phyloP scores from a whole-genome alignment of 2,329 filamentous ascomycete species.

The Colletotrichum destructivum region DNA sequence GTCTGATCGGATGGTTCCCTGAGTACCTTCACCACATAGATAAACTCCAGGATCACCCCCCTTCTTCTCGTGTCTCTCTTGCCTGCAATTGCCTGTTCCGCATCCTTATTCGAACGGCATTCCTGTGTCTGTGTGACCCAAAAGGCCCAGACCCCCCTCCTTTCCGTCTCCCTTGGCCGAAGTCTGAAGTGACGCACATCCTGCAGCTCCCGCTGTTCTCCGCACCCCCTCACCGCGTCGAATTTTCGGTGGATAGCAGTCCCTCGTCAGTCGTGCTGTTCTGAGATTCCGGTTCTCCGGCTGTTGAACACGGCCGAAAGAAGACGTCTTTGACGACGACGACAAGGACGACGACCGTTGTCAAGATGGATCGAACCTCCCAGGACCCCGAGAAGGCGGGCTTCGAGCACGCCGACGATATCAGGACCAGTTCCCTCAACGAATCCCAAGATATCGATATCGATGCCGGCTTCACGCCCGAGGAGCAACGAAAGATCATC shows the following conservation, averaged over 20 bases:
- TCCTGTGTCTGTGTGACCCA: not conserved
- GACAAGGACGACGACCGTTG: not conserved
- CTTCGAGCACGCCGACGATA: slow-evolving; percentile 40
- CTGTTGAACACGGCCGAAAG: not conserved
- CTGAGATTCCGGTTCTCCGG: not conserved
- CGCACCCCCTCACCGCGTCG: not conserved
- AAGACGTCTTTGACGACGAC: not conserved
- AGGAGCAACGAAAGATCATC: slow-evolving; percentile 78
- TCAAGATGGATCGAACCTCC: slow-evolving; percentile 25
- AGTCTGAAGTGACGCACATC: slow-evolving; percentile 26
- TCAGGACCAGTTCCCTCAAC: slow-evolving; percentile 29
- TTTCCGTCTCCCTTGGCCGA: slow-evolving; percentile 1
- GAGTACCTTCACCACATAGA: slow-evolving; percentile 10
- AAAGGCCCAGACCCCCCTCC: not conserved
- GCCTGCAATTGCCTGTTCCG: not conserved
- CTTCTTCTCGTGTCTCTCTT: not conserved
- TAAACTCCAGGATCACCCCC: not conserved
- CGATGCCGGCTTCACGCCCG: slow-evolving; percentile 66
- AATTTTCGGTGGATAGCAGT: not conserved
- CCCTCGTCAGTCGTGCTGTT: not conserved
- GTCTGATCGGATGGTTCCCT: slow-evolving; percentile 29
- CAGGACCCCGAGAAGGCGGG: slow-evolving; percentile 43
- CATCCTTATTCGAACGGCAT: slow-evolving; percentile 11
- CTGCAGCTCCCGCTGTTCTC: slow-evolving; percentile 14
- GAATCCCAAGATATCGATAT: slow-evolving; percentile 35